These are phyloP conservation scores for Chrysosphaeria jannelii DNA, from an alignment of 2,329 filamentous ascomycete genomes.

Conservation along the genomic window DNA sequence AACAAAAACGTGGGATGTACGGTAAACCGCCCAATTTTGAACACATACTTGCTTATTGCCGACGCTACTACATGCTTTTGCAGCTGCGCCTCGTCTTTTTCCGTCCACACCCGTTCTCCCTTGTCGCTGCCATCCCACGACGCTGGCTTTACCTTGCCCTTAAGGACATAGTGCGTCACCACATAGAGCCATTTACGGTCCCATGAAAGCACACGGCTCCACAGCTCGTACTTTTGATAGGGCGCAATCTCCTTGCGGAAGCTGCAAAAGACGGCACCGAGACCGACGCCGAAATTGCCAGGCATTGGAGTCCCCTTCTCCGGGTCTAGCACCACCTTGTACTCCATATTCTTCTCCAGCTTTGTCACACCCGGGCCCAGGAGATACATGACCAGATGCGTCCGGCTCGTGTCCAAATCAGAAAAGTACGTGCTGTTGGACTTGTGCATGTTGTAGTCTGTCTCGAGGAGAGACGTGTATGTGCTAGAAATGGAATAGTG, in stretches of 20 bases:
- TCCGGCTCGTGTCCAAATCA: constrained; percentile 59
- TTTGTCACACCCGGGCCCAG: constrained; percentile 25
- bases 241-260: constrained; percentile 47
- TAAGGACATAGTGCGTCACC: constrained; percentile 40
- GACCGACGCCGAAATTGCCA: constrained; percentile 27
- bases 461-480: constrained; percentile 9
- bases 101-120: constrained; percentile 4
- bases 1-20: constrained; percentile 56
- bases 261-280: constrained; percentile 42
- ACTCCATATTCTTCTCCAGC: constrained; percentile 17
- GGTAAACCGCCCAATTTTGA: constrained; percentile 57
- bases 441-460: constrained; percentile 13
- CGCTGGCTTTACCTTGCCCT: constrained; percentile 23
- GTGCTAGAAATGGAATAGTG: constrained; percentile 9
- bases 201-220: constrained; percentile 40
- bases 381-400: constrained; percentile 45
- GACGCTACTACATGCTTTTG: constrained; percentile 39
- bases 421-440: constrained; percentile 44
- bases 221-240: constrained; percentile 41
- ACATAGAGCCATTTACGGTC: constrained; percentile 62
- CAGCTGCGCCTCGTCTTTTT: constrained; percentile 14
- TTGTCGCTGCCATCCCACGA: constrained; percentile 16
- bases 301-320: constrained; percentile 12
- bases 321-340: constrained; percentile 18
- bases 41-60: constrained; percentile 51